These are phyloP conservation scores for Phytophthora fragariae DNA, from an alignment of 352 stramenopile species.

Conservation along the genomic window DNA sequence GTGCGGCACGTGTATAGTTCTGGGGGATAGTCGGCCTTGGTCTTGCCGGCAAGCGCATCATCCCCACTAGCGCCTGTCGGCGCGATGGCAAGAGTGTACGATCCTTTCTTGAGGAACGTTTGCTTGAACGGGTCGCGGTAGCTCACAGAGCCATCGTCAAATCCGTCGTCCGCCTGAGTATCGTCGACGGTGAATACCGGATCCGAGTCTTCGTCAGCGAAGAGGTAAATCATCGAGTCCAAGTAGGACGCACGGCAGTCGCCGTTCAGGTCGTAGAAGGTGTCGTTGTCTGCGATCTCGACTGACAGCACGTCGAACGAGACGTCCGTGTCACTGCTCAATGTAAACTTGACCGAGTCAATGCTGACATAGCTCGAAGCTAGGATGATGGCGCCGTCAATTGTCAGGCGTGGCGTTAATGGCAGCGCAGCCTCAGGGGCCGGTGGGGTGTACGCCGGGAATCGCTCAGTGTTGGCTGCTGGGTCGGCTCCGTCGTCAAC, in stretches of 20 bases:
- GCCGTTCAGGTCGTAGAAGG: conserved; percentile 67
- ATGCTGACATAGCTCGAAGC: conserved; percentile 46
- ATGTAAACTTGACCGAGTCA: conserved; percentile 59
- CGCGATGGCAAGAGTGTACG: conserved; percentile 53
- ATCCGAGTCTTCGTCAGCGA: conserved; percentile 36
- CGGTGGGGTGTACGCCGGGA: conserved; percentile 50
- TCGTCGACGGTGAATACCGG: conserved; percentile 52
- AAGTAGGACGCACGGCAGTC: conserved; percentile 69
- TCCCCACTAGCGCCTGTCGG: conserved; percentile 33
- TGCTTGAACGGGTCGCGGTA: conserved; percentile 56
- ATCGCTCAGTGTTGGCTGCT: conserved; percentile 38
- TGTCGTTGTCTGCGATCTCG: conserved; percentile 65
- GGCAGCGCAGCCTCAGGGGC: conserved; percentile 14
- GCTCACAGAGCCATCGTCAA: conserved; percentile 56
- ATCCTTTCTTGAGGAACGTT: conserved; percentile 59
- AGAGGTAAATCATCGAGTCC: conserved; percentile 71
- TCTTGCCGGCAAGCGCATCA: conserved; percentile 39
- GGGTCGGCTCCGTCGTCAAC: conserved; percentile 36
- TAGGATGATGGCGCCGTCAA: conserved; percentile 46
- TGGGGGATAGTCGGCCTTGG: conserved; percentile 33
- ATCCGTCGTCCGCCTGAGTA: conserved; percentile 36
- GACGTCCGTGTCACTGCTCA: conserved; percentile 53
- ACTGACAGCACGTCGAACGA: conserved; percentile 66
- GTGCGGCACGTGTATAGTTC: conserved; percentile 46
- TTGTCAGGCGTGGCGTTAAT: conserved; percentile 29